Base-by-base conservation (phyloP, 2,329 filamentous ascomycete genomes). In the Microdochium trichocladiopsis region DNA sequence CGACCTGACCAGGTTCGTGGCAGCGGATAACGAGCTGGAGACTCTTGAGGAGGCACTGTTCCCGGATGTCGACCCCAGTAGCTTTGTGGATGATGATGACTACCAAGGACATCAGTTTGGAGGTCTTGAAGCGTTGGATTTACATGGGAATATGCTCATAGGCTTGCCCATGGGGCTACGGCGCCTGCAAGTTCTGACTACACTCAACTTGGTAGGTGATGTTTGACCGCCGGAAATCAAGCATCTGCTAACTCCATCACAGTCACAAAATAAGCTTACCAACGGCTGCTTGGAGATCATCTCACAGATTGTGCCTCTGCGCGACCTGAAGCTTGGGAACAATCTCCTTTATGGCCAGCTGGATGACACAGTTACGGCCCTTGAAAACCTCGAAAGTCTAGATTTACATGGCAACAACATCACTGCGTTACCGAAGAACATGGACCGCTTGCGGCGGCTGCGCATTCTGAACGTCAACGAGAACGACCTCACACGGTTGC, bases 11-110 rank as follows among this genome's bases (percentile, higher is more conserved):
- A 84, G 87, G 55, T 84, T 97, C 49, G 82, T 94, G 57, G 91
- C 88, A 5, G 91, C 93, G 9, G 91, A 96, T 63, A 97, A 99
- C 62, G 89, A 96, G 62, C 69, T 99, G 48, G 83, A 89, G 61
- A 74, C 76, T 28, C 75, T 97, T 31, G 80, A 83, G 2, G 88
- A 94, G 18, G 72, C 75, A 2, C 74, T 91, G 18, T 96, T 97
- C 60, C 92, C 93, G 0, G 91, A 96, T 60, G 69, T 77, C 21
- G 74, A 76, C 33, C 76, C 80, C 1, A 72, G 76, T 10, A 74
- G 80, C 18, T 66, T 83, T 37, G 76, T 81, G 8, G 78, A 84
- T 25, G 82, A 87, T 18, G 84, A 87, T n/a, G 79, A 88, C 37
- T 75, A 77, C 3, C 76, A 77, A 53, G 87, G 83, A 1, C 86